Base-by-base conservation (phyloP, 176 grass and related monocot genomes). In the Miscanthus lutarioriparius region DNA sequence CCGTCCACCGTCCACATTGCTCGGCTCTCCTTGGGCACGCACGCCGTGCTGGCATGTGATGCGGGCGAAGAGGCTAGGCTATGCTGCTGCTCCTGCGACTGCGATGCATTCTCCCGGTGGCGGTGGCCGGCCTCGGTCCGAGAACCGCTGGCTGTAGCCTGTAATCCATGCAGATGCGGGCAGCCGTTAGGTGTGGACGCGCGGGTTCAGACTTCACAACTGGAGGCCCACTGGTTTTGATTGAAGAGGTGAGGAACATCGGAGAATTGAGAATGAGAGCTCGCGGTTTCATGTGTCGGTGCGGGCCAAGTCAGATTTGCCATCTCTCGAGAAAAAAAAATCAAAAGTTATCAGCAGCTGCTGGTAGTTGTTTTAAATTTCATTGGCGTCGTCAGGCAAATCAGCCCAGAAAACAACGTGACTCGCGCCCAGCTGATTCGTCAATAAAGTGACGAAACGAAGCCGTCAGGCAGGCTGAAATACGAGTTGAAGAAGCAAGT, bases 331-430 rank as follows among this genome's bases (percentile, higher is more conserved):
- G n/a, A 30, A 11, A 48, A 2, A 3, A 45, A 47, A 23, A 2
- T 38, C 17, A 6, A 2, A 54, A 67, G 13, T 48, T 64, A 38
- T 61, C 28, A 37, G 2, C 51, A 1, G 56, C 32, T 38, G 41
- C 56, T 49, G 17, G 7, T 64, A n/a, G 19, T 53, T 69, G 19
- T 37, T 36, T 35, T n/a, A 64, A 67, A 4, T 8, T 10, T 28
- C 22, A 9, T 75, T 75, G 44, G 17, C 19, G 7, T 67, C 37
- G 26, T 63, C 80, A 45, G 80, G 22, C 25, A 53, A 56, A 81
- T 40, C 30, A 10, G 20, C 12, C 26, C 39, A 11, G 86, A 82
- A 77, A 82, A 70, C 86, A 7, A 82, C 78, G 49, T 3, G n/a
- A n/a, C n/a, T n/a, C n/a, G n/a, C n/a, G n/a, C n/a, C n/a, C n/a